A percentile compares a stretch with the other conserved stretches of the same genome.
These are phyloP conservation scores for Durio zibethinus DNA, from an alignment of 345 rosid species.

Conservation along the genomic window DNA sequence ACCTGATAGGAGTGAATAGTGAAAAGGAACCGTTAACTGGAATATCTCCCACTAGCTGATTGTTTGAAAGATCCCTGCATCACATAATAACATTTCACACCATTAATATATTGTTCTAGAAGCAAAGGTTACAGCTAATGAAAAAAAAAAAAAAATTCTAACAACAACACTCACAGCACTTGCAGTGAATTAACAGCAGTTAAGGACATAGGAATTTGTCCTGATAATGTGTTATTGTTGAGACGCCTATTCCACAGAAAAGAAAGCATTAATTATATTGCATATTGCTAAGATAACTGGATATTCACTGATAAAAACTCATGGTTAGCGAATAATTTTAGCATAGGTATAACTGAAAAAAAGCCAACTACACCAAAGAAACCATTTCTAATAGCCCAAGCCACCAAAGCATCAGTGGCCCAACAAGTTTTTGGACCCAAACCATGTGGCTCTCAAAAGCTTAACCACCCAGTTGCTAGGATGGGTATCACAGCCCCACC, in stretches of 20 bases:
- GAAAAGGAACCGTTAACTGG: constrained; percentile 86
- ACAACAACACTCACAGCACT: constrained; percentile 62
- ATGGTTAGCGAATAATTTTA: neutral
- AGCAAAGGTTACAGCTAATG: neutral
- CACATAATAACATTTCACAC: constrained; percentile 12
- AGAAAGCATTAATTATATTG: constrained; percentile 7
- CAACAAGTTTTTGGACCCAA: too few species aligned
- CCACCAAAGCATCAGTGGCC: too few species aligned
- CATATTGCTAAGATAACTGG: neutral
- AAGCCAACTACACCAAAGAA: neutral
- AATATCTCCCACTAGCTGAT: constrained; percentile 53
- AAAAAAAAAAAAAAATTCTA: neutral
- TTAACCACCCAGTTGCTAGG: too few species aligned
- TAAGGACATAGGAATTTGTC: constrained; percentile 52
- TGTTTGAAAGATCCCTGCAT: constrained; percentile 85
- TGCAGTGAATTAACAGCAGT: constrained; percentile 47
- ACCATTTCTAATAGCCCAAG: neutral
- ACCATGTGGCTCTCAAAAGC: too few species aligned
- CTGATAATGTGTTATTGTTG: constrained; percentile 62
- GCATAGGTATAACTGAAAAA: constrained; percentile 16
- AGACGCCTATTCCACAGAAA: constrained; percentile 55
- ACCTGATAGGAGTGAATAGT: constrained; percentile 75
- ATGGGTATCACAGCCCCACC: neutral
- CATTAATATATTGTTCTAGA: neutral
- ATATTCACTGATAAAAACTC: neutral